phyloP scores from a whole-genome alignment of 78 protist genomes.

The Pigoraptor vietnamica region DNA sequence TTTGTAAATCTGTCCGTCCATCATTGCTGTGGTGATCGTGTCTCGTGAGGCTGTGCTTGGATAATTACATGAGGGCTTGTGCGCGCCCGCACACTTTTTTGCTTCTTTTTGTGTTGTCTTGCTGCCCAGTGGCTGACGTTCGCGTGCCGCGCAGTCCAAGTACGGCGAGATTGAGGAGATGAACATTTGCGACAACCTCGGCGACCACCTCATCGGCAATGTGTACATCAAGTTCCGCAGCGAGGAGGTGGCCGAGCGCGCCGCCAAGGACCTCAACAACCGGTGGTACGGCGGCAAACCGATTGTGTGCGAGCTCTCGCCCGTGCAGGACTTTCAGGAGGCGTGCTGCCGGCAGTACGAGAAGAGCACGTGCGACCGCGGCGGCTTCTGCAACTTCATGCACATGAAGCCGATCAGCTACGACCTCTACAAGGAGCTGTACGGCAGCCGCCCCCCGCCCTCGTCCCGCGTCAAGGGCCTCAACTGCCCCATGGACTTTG shows the following conservation, averaged over 20 bases:
- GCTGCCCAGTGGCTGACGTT: no score
- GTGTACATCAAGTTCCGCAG: conserved; percentile 85
- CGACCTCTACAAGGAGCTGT: neutral
- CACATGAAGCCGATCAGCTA: conserved; percentile 74
- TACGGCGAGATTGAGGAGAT: conserved; percentile 79
- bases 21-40: neutral
- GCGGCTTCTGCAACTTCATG: conserved; percentile 97
- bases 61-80: neutral
- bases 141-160: conserved; percentile 23
- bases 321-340: conserved; percentile 97
- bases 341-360: conserved; percentile 94
- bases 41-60: neutral
- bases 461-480: neutral
- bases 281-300: conserved; percentile 74
- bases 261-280: conserved; percentile 56
- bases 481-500: neutral
- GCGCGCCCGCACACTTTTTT: no score
- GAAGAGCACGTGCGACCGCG: conserved; percentile 79
- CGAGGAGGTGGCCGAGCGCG: conserved; percentile 88
- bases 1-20: neutral
- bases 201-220: conserved; percentile 96
- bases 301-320: conserved; percentile 85
- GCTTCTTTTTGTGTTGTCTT: no score
- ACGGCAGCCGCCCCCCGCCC: neutral
- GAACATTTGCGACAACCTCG: conserved; percentile 84